These are phyloP conservation scores for Reticulascus tulasneorum DNA, from an alignment of 2,329 filamentous ascomycete species.

Conservation along the genomic window DNA sequence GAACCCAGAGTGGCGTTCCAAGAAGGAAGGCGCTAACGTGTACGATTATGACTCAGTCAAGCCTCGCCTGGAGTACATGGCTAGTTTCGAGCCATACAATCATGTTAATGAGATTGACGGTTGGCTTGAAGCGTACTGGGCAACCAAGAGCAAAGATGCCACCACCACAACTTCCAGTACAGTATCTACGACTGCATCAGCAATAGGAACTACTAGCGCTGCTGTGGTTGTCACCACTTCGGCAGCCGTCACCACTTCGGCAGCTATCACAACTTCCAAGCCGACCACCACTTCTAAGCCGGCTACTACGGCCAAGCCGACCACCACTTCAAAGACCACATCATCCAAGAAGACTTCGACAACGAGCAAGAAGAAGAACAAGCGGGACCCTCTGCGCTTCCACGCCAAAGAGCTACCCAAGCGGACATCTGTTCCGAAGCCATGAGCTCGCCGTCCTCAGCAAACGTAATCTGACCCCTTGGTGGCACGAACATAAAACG, in stretches of 20 bases:
- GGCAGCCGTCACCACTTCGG: neutral
- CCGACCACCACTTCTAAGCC: constrained; percentile 3
- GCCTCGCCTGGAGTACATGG: constrained; percentile 26
- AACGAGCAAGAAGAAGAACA: no score
- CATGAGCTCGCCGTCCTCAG: no score
- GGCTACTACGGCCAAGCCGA: neutral
- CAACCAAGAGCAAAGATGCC: constrained; percentile 8
- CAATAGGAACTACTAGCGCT: neutral
- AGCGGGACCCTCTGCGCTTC: no score
- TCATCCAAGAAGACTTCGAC: no score
- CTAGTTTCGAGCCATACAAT: constrained; percentile 27
- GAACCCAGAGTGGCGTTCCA: constrained; percentile 29
- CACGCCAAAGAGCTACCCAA: no score
- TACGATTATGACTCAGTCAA: constrained; percentile 23
- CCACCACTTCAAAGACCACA: neutral
- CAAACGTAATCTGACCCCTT: no score
- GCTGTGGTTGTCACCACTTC: neutral
- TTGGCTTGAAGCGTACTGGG: constrained; percentile 27
- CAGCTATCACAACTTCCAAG: constrained; percentile 1
- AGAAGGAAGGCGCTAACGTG: constrained; percentile 20
- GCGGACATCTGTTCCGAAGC: no score
- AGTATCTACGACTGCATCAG: neutral
- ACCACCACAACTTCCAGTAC: neutral
- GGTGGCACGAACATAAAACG: no score
- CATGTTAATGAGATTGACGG: constrained; percentile 25